phyloP scores from a whole-genome alignment of 345 rosid species.

The Lagerstroemia speciosa region DNA sequence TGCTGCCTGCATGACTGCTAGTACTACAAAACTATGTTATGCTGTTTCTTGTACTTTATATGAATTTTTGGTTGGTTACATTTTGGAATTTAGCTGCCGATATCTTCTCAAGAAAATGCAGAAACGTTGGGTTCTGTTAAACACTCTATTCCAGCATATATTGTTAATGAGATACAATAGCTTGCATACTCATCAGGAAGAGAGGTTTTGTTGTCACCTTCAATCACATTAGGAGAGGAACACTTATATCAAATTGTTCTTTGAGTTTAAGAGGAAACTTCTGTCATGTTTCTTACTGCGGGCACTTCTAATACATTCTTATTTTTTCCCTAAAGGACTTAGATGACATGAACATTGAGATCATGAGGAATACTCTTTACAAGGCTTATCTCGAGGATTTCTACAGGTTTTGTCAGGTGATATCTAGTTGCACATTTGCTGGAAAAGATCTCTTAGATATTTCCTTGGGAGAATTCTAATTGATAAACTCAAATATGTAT shows the following conservation, averaged over 20 bases:
- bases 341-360: constrained; percentile 97
- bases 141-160: neutral
- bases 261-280: neutral
- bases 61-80: no score
- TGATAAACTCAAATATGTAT: neutral
- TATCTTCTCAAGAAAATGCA: neutral
- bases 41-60: neutral
- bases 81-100: neutral
- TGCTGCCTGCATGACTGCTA: neutral
- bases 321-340: constrained; percentile 42
- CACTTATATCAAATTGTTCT: neutral
- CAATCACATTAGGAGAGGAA: neutral
- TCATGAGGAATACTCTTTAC: constrained; percentile 93
- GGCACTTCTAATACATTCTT: neutral
- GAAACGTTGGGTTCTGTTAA: neutral
- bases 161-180: neutral
- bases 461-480: neutral
- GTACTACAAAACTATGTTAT: neutral
- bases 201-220: neutral
- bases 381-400: constrained; percentile 96
- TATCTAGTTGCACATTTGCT: constrained; percentile 1
- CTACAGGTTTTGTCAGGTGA: constrained; percentile 90
- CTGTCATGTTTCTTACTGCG: neutral
- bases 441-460: neutral
- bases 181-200: neutral